A percentile compares a stretch with the other conserved stretches of the same genome.
Evolutionary conservation across 768 basidiomycete species (phyloP).

Genomic region (Hygrophorus pudorinus): DNA sequence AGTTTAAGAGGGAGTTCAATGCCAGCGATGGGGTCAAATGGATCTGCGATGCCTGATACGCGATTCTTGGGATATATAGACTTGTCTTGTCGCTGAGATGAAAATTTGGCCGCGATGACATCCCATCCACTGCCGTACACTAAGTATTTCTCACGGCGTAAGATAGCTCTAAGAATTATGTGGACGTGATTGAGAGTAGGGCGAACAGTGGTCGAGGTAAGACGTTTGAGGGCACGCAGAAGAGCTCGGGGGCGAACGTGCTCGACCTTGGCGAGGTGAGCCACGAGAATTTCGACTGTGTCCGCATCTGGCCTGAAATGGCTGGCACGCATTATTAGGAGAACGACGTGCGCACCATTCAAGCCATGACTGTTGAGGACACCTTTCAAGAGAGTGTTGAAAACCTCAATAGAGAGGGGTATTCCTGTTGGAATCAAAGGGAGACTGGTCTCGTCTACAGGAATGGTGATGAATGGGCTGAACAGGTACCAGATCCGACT

Average conservation of each 20-base stretch:
- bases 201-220: constrained; percentile 30
- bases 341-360: constrained; percentile 31
- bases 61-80: constrained; percentile 11
- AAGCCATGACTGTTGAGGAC: constrained; percentile 41
- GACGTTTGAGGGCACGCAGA: constrained; percentile 33
- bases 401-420: constrained; percentile 33
- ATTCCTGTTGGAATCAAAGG: constrained; percentile 23
- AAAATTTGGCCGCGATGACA: constrained; percentile 27
- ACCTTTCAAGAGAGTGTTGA: constrained; percentile 53
- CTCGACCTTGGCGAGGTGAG: constrained; percentile 36
- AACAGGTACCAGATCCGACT: constrained; percentile 20
- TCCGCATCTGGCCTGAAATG: constrained; percentile 40
- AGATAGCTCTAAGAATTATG: constrained; percentile 37
- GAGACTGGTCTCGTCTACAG: constrained; percentile 11
- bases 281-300: constrained; percentile 47
- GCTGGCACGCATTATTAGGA: constrained; percentile 45
- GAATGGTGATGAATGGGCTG: constrained; percentile 12
- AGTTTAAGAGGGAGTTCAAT: constrained; percentile 25
- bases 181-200: constrained; percentile 53
- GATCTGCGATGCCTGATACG: constrained; percentile 16
- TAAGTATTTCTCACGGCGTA: constrained; percentile 43
- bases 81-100: constrained; percentile 16
- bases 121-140: constrained; percentile 39
- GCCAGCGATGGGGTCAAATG: constrained; percentile 43
- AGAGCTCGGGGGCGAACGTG: constrained; percentile 35